Evolutionary conservation across 2,329 filamentous ascomycete genomes (phyloP), one percentile per base, ranked within the genome.

Genomic region (Fusarium tuaranense): DNA sequence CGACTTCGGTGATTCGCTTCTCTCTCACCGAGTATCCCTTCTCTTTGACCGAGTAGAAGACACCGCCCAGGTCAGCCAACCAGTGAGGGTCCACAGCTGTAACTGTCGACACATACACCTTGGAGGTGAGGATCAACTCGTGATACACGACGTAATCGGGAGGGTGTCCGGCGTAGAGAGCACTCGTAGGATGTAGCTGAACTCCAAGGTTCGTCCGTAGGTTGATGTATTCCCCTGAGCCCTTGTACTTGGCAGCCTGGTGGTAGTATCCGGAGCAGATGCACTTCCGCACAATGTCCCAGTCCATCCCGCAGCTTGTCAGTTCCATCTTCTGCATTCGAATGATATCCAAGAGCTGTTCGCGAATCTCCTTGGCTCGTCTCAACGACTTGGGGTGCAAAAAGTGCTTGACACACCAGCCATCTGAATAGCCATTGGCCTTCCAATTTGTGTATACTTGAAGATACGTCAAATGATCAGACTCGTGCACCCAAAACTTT

Each of bases 201-300:
- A 99, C 94, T 2, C 94, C 95, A 4, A 99, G 95, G 79, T 94
- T 97, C 0, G 97, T 99, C 25, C 97, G 93, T 39, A 99, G 88
- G 82, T 99, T 99, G 84, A 98, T 93, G 85, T 98, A 99, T 84
- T 99, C 97, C 77, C 97, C 97, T 18, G 98, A 94, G 4, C 97
- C 97, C 84, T 97, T 97, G 73, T 97, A 95, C 79, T 95, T 95
- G 34, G 97, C 97, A 7, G 97, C 97, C 85, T 99, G 97, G 80
- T 98, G 96, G 84, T 98, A 99, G 86, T 98, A 99, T 14, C 97
- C 97, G 0, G 94, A 95, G 86, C 97, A 99, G 80, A 99, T 98
- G 82, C 96, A 98, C 83, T 97, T 96, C 72, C 97, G 92, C 67
- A 98, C 95, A 12, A 97, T 87, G 82, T 99, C 97, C 94, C 97